Base-by-base conservation (phyloP, 2,329 filamentous ascomycete species). In the Nothophoma quercina region DNA sequence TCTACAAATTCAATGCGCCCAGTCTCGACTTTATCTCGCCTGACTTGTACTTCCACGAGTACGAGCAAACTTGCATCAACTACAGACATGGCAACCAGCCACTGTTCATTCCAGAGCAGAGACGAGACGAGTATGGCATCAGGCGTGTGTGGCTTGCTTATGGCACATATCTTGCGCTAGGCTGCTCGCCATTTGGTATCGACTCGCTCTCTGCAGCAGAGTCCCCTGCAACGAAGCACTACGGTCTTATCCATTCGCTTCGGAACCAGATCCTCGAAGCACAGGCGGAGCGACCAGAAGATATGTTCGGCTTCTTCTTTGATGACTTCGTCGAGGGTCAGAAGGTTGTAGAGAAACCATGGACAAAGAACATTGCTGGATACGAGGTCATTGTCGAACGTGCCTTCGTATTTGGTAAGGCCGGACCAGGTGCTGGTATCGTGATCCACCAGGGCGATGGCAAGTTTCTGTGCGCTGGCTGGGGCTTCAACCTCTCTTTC, bases 41-140 rank as follows among this genome's bases (percentile, higher is more conserved):
- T 0, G 80, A 82, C 25, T 28, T 82, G 4, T 82, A 82, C 55
- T 74, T 82, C 15, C 77, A 81, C 55, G 74, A 81, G 29, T 82
- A 82, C 55, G 72, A 75, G 34, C 63, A 55, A 0, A 72, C 77
- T 0, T 83, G 80, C 49, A 60, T 58, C 9, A 72, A 77, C 21
- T 83, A 81, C 52, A 63, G 74, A 3, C 77, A 80, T 41, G 65
- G 73, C 3, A 63, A 67, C 9, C 77, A 81, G 55, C 73, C 79
- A 0, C 70, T 83, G 0, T 82, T 83, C 56, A 81, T 83, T 29
- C 81, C 81, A 0, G 81, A 83, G 65, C 81, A 83, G 58, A 70
- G 79, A 5, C 72, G 81, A 10, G 80, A 82, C 45, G 78, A 79
- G 69, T 59, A 64, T 5, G 67, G 67, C 4, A 61, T 60, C 3